These are phyloP conservation scores for Dothistroma pini DNA, from an alignment of 2,329 filamentous ascomycete species.

Conservation along the genomic window DNA sequence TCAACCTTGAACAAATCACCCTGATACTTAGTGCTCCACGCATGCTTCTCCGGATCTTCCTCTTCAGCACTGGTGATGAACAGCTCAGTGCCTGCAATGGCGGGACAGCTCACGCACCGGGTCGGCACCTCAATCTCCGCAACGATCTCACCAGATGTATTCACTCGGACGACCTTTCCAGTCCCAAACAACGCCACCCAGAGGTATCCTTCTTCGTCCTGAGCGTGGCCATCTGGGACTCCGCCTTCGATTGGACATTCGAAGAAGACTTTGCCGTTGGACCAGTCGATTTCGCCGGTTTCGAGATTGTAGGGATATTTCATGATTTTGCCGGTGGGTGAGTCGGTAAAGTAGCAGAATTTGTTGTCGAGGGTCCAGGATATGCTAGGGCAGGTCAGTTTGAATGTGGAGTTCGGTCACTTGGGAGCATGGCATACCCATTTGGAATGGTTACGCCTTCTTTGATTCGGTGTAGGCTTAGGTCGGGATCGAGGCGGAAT, in stretches of 20 bases:
- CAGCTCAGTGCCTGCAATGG: conserved; percentile 70
- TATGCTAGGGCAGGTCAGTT: conserved; percentile 73
- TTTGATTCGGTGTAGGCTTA: conserved; percentile 58
- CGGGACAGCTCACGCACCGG: conserved; percentile 72
- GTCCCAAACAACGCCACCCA: conserved; percentile 88
- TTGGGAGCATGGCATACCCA: conserved; percentile 5
- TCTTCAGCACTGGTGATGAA: conserved; percentile 78
- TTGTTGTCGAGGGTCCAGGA: conserved; percentile 71
- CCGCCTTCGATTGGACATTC: conserved; percentile 60
- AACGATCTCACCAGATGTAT: conserved; percentile 63
- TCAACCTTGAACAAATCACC: conserved; percentile 74
- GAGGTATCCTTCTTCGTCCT: conserved; percentile 79
- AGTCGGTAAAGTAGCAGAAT: conserved; percentile 74
- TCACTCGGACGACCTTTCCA: conserved; percentile 69
- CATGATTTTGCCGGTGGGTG: conserved; percentile 65
- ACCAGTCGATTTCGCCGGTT: conserved; percentile 62
- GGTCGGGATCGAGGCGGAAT: conserved; percentile 65
- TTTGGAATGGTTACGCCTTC: conserved; percentile 38
- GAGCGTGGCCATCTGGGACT: conserved; percentile 76
- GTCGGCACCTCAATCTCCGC: conserved; percentile 76
- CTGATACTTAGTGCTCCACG: conserved; percentile 59
- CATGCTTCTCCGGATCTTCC: conserved; percentile 59
- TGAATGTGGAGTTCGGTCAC: conserved; percentile 38
- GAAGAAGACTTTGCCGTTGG: conserved; percentile 70
- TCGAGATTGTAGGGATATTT: conserved; percentile 67